Conservation (phyloP, 768 basidiomycete genomes). For the Trametes cinnabarina region DNA sequence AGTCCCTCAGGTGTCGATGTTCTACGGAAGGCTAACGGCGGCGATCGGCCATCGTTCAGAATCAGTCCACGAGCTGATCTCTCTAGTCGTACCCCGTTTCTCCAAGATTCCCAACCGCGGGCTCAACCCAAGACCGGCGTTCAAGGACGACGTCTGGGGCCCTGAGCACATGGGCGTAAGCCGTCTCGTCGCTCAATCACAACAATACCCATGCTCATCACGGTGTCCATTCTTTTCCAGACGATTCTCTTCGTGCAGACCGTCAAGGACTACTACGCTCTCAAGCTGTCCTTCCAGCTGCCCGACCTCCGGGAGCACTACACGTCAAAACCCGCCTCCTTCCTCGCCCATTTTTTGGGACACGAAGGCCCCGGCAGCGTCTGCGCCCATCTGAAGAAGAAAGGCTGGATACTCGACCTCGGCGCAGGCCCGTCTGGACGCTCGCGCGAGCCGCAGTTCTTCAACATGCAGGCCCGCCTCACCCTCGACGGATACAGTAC, state of each 20-base stretch:
- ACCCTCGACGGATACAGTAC: conserved; percentile 49
- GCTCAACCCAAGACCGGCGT: conserved; percentile 23
- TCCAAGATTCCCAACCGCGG: conserved; percentile 32
- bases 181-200: background rate
- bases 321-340: conserved; percentile 40
- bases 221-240: conserved; percentile 21
- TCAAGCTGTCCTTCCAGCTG: conserved; percentile 38
- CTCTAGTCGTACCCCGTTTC: conserved; percentile 32
- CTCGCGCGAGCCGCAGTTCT: conserved; percentile 35
- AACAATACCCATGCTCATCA: conserved; percentile 11
- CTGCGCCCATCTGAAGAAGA: conserved; percentile 47
- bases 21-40: background rate
- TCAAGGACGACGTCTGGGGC: conserved; percentile 23
- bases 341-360: conserved; percentile 47
- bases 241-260: conserved; percentile 44
- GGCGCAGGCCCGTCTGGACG: conserved; percentile 35
- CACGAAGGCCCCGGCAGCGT: conserved; percentile 54
- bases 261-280: conserved; percentile 42
- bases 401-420: conserved; percentile 40
- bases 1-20: background rate
- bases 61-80: conserved; percentile 34
- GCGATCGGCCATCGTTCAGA: conserved; percentile 22
- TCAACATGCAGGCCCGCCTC: conserved; percentile 44
- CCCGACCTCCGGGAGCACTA: conserved; percentile 39
- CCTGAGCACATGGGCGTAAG: conserved; percentile 22